Evolutionary conservation across 805 yeast genomes (phyloP).

Genomic region (Monosporozyma siamensis): DNA sequence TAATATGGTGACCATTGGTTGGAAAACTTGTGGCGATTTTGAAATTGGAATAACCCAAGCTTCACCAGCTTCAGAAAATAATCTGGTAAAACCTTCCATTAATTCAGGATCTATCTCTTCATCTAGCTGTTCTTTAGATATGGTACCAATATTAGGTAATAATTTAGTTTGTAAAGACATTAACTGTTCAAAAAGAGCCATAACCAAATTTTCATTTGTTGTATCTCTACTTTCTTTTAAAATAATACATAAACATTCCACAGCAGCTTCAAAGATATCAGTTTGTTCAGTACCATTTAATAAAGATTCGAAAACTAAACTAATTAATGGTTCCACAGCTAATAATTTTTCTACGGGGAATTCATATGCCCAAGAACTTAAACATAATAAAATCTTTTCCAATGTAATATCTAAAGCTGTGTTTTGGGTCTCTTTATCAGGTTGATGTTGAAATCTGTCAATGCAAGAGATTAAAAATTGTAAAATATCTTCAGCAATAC

Average conservation of each 20-base stretch:
- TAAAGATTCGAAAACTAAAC: slow-evolving; percentile 57
- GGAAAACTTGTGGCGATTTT: slow-evolving; percentile 56
- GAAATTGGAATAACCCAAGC: slow-evolving; percentile 88
- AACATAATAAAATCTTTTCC: slow-evolving; percentile 52
- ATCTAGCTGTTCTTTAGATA: slow-evolving; percentile 18
- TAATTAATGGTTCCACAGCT: slow-evolving; percentile 51
- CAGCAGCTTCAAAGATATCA: slow-evolving; percentile 70
- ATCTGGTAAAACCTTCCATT: slow-evolving; percentile 59
- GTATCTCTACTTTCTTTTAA: slow-evolving; percentile 75
- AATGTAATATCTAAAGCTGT: slow-evolving; percentile 16
- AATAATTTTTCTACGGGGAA: slow-evolving; percentile 66
- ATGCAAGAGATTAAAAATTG: slow-evolving; percentile 46
- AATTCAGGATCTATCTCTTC: slow-evolving; percentile 49
- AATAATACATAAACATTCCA: slow-evolving; percentile 79
- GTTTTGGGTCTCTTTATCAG: slow-evolving; percentile 27
- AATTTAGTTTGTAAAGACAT: slow-evolving; percentile 49
- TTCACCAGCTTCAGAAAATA: slow-evolving; percentile 89
- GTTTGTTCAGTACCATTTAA: slow-evolving; percentile 31
- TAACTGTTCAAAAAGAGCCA: slow-evolving; percentile 60
- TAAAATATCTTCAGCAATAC: slow-evolving; percentile 62
- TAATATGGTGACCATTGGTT: slow-evolving; percentile 63
- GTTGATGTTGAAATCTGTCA: slow-evolving; percentile 9
- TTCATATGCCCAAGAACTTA: slow-evolving; percentile 87
- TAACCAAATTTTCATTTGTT: slow-evolving; percentile 50
- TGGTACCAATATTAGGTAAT: slow-evolving; percentile 27